These are phyloP conservation scores for Obelidium mucronatum DNA, from an alignment of 192 early-diverging fungal species.

Conservation along the genomic window DNA sequence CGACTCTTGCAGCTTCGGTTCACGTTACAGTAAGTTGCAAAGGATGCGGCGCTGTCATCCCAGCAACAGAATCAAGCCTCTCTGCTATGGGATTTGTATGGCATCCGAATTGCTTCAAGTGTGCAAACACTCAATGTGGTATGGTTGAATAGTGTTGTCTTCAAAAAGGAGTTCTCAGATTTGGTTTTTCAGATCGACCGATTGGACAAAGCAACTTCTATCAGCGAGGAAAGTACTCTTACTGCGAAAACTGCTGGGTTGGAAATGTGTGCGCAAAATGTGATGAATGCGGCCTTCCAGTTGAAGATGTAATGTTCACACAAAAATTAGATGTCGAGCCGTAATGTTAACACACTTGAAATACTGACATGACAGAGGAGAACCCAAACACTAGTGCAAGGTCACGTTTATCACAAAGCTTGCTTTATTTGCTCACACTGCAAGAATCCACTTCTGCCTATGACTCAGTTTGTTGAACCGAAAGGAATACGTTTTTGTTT, in stretches of 20 bases:
- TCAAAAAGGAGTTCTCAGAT: not conserved
- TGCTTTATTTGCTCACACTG: conserved; percentile 27
- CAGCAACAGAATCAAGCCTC: not conserved
- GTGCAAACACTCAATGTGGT: conserved; percentile 35
- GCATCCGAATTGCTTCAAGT: conserved; percentile 32
- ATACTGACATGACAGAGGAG: conserved; percentile 19
- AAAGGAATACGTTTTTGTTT: conserved; percentile 20
- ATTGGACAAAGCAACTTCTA: conserved; percentile 30
- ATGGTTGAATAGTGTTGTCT: not conserved
- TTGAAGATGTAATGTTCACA: conserved; percentile 26
- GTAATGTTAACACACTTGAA: not conserved
- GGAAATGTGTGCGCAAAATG: conserved; percentile 31
- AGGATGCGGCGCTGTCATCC: conserved; percentile 8
- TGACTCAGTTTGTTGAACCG: conserved; percentile 34
- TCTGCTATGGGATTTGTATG: conserved; percentile 31
- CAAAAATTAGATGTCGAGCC: no score
- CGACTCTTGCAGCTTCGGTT: not conserved
- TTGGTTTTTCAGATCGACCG: conserved; percentile 9
- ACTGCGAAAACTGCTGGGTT: conserved; percentile 30
- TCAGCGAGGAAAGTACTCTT: conserved; percentile 30
- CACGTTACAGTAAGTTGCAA: conserved; percentile 14
- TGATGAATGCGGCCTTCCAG: conserved; percentile 22
- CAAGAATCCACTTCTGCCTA: conserved; percentile 22
- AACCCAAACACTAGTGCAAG: conserved; percentile 26
- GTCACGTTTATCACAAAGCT: conserved; percentile 28